Evolutionary conservation across 805 yeast genomes (phyloP).

Genomic region (Candida chauliodis): DNA sequence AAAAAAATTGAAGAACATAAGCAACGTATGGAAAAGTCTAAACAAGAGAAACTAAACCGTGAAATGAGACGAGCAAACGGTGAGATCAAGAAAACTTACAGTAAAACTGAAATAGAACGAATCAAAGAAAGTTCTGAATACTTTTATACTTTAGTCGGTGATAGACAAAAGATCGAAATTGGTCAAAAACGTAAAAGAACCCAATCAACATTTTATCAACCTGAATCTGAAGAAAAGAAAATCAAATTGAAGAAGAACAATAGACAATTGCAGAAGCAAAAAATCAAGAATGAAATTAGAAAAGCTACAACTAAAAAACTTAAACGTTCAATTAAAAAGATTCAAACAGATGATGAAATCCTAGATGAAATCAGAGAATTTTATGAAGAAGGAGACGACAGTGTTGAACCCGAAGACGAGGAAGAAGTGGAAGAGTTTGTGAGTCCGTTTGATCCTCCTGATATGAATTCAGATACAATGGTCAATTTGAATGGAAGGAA

Average conservation of each 20-base stretch:
- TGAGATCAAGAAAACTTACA: conserved; percentile 1
- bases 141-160: conserved; percentile 41
- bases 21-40: background rate
- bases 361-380: conserved; percentile 5
- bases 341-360: conserved; percentile 11
- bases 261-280: conserved; percentile 12
- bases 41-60: conserved; percentile 1
- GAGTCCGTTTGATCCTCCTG: conserved; percentile 40
- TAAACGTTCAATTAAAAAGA: conserved; percentile 10
- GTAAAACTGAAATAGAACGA: conserved; percentile 6
- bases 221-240: conserved; percentile 19
- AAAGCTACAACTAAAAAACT: background rate
- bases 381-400: conserved; percentile 2
- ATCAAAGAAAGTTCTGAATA: conserved; percentile 27
- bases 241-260: conserved; percentile 10
- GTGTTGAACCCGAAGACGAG: conserved; percentile 15
- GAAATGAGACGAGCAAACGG: conserved; percentile 9
- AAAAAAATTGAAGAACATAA: conserved; percentile 10
- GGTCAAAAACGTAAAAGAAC: conserved; percentile 33
- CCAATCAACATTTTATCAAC: conserved; percentile 23
- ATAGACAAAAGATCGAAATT: conserved; percentile 24
- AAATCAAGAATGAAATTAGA: conserved; percentile 11
- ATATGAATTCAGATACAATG: conserved; percentile 29
- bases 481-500: conserved; percentile 23
- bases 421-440: conserved; percentile 24